phyloP scores from a whole-genome alignment of 345 rosid species.

The Sisymbrium altissimum region DNA sequence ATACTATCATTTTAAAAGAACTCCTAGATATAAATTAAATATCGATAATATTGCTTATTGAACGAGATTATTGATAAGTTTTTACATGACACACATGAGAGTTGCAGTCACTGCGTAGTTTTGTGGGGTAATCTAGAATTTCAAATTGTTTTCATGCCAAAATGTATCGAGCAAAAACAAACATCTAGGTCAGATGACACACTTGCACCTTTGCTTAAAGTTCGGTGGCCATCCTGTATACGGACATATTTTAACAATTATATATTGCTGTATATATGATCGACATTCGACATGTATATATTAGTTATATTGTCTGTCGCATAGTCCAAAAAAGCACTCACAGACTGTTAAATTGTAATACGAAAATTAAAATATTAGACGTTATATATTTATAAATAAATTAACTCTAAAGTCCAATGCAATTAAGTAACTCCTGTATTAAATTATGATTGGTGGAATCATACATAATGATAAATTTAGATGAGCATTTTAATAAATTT shows the following conservation, averaged over 20 bases:
- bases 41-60: background rate
- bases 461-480: constrained; percentile 8
- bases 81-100: background rate
- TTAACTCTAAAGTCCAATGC: constrained; percentile 23
- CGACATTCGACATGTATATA: background rate
- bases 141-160: background rate
- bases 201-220: constrained; percentile 20
- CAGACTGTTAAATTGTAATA: constrained; percentile 16
- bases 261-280: background rate
- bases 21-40: too few relatives aligned
- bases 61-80: background rate
- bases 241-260: background rate
- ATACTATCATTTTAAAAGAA: background rate
- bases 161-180: background rate
- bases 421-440: constrained; percentile 7
- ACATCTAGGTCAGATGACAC: constrained; percentile 7
- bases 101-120: background rate
- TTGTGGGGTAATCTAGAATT: constrained; percentile 1
- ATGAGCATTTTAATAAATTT: background rate
- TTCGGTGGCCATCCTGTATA: constrained; percentile 17
- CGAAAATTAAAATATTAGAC: background rate
- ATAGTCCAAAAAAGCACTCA: constrained; percentile 26
- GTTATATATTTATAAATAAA: background rate
- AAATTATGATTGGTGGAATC: constrained; percentile 18
- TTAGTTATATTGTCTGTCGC: constrained; percentile 23